phyloP scores from a whole-genome alignment of 176 grass and related monocot species.

The Oryza glumipatula region DNA sequence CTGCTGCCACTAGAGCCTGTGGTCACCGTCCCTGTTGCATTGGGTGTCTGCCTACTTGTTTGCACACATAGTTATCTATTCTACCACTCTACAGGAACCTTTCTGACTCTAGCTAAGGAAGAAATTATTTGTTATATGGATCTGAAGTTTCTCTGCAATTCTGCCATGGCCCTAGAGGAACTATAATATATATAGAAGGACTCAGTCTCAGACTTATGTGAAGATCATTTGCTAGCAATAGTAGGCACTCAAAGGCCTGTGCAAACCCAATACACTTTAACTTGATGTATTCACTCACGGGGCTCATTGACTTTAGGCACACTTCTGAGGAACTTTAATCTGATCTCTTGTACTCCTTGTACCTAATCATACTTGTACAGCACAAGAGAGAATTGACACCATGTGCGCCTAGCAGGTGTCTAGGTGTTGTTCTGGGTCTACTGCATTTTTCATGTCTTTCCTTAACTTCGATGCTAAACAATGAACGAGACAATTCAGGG shows the following conservation, averaged over 20 bases:
- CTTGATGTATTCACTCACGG: too few species aligned
- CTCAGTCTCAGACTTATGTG: background rate
- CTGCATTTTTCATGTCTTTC: too few species aligned
- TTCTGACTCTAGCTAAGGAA: background rate
- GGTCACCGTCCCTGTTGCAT: background rate
- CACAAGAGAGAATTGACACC: too few species aligned
- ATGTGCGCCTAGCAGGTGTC: too few species aligned
- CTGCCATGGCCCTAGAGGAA: background rate
- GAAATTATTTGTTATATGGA: slow-evolving; percentile 6
- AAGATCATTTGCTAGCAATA: background rate
- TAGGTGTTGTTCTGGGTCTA: too few species aligned
- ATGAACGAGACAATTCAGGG: background rate
- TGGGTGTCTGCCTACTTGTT: slow-evolving; percentile 19
- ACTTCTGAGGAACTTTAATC: too few species aligned
- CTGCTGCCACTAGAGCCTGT: background rate
- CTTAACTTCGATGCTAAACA: too few species aligned
- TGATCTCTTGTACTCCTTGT: too few species aligned
- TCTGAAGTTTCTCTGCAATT: slow-evolving; percentile 4
- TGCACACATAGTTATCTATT: background rate
- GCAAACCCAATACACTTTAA: too few species aligned
- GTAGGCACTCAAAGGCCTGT: too few species aligned
- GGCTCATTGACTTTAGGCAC: too few species aligned
- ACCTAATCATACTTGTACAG: too few species aligned
- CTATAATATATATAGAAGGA: background rate
- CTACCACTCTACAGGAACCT: background rate